phyloP scores from a whole-genome alignment of 306 rosid species.

The Vigna angularis region DNA sequence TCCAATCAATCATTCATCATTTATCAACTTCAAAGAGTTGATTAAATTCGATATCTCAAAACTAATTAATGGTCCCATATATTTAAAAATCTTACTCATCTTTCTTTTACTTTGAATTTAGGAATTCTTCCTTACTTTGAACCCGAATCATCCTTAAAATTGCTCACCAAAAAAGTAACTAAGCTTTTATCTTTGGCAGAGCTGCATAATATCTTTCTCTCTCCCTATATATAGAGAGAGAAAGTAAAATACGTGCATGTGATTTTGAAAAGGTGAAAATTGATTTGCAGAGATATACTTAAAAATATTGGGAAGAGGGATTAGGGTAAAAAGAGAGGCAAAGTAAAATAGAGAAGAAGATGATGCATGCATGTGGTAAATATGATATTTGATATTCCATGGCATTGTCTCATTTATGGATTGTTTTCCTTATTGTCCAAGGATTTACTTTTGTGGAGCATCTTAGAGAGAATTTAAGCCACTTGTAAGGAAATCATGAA shows the following conservation, averaged over 20 bases:
- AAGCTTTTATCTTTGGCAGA: too few relatives aligned
- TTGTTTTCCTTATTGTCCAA: slow-evolving; percentile 52
- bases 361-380: slow-evolving; percentile 51
- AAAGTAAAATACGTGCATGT: background rate
- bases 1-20: background rate
- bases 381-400: slow-evolving; percentile 51
- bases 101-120: background rate
- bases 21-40: background rate
- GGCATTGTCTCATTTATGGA: slow-evolving; percentile 50
- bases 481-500: slow-evolving; percentile 51
- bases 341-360: slow-evolving; percentile 23
- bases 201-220: too few relatives aligned
- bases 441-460: slow-evolving; percentile 57
- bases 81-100: background rate
- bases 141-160: background rate
- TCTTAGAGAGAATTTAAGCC: slow-evolving; percentile 55
- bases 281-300: background rate
- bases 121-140: background rate
- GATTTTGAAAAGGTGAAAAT: slow-evolving; percentile 7
- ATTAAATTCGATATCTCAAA: background rate
- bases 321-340: slow-evolving; percentile 31
- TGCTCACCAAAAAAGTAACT: too few relatives aligned
- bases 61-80: background rate
- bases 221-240: too few relatives aligned
- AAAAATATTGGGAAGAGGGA: slow-evolving; percentile 3